Conservation (phyloP, 768 basidiomycete species). For the Serendipita vermifera region DNA sequence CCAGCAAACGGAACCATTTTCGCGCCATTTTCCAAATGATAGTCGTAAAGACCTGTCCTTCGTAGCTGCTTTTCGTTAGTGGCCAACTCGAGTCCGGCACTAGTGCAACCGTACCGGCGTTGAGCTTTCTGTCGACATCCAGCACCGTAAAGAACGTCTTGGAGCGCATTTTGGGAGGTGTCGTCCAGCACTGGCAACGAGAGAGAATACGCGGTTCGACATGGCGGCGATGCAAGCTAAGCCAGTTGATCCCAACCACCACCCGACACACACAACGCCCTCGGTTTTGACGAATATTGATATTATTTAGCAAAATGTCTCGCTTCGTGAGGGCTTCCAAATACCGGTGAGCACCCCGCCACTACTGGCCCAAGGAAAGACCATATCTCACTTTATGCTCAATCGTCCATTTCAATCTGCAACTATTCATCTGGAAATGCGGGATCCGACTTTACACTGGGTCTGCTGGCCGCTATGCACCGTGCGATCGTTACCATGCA, state of each 20-base stretch:
- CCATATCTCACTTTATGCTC: background rate
- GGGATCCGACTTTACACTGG: background rate
- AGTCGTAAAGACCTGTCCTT: constrained; percentile 76
- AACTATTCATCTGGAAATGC: background rate
- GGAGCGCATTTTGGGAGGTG: constrained; percentile 1
- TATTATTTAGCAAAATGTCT: constrained; percentile 41
- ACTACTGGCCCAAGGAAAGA: too few relatives aligned
- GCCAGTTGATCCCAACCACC: background rate
- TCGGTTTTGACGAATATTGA: too few relatives aligned
- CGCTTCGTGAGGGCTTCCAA: constrained; percentile 78
- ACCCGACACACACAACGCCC: too few relatives aligned
- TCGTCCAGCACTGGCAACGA: too few relatives aligned
- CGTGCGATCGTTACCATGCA: background rate
- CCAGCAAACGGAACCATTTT: constrained; percentile 98
- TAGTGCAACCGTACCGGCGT: constrained; percentile 25
- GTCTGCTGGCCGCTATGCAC: too few relatives aligned
- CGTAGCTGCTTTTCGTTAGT: constrained; percentile 58
- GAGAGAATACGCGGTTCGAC: too few relatives aligned
- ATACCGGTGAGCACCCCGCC: constrained; percentile 47
- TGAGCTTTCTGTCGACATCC: background rate
- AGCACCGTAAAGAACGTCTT: background rate
- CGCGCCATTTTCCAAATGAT: constrained; percentile 67
- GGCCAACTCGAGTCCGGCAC: constrained; percentile 64
- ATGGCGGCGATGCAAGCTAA: too few relatives aligned
- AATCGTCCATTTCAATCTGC: background rate